A percentile compares a stretch with the other conserved stretches of the same genome.
Evolutionary conservation across 805 yeast genomes (phyloP).

Genomic region (Candida ponderosae): DNA sequence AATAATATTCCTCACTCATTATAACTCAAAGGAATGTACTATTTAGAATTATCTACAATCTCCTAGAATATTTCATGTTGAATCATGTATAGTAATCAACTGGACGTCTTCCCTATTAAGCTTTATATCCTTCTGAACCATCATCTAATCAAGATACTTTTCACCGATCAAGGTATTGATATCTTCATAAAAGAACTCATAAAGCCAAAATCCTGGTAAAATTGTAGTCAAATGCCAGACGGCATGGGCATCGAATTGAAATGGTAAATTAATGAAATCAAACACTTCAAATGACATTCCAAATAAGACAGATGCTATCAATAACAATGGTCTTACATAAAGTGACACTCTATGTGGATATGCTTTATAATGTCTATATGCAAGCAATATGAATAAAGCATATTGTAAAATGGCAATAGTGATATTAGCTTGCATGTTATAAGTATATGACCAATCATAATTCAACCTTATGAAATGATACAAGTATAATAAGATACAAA

Average conservation of each 20-base stretch:
- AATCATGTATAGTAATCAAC: too few relatives aligned
- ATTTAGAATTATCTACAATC: too few relatives aligned
- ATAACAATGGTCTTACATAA: constrained; percentile 38
- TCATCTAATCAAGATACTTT: constrained; percentile 6
- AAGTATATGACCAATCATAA: constrained; percentile 81
- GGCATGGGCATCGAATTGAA: constrained; percentile 83
- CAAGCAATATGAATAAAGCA: constrained; percentile 24
- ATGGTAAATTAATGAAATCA: constrained; percentile 73
- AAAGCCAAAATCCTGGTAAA: constrained; percentile 71
- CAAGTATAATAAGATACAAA: constrained; percentile 43
- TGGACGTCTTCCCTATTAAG: too few relatives aligned
- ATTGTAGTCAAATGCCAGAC: constrained; percentile 90
- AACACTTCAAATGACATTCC: constrained; percentile 90
- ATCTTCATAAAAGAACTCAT: constrained; percentile 47
- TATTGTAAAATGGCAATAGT: constrained; percentile 73
- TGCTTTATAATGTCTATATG: constrained; percentile 21
- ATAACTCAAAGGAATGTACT: too few relatives aligned
- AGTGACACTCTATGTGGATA: constrained; percentile 11
- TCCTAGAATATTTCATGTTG: too few relatives aligned
- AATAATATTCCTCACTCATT: background rate
- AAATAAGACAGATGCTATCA: constrained; percentile 44
- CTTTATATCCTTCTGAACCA: too few relatives aligned
- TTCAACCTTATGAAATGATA: constrained; percentile 61
- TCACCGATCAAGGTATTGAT: constrained; percentile 28
- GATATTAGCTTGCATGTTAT: constrained; percentile 89